These are phyloP conservation scores for Coemansia sp. DNA, from an alignment of 192 early-diverging fungal species.

Conservation along the genomic window DNA sequence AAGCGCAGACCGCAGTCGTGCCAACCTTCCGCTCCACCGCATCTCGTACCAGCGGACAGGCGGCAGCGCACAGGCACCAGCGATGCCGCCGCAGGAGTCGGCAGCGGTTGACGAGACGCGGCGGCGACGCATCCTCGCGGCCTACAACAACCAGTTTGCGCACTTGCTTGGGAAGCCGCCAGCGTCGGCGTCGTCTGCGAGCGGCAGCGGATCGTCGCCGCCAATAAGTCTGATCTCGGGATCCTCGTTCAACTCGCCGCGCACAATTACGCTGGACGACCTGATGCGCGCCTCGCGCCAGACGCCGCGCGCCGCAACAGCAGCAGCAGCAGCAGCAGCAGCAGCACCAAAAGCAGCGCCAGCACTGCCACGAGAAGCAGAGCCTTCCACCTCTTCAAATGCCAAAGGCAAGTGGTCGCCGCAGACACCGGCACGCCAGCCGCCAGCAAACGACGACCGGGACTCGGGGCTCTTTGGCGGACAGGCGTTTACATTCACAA, in stretches of 20 bases:
- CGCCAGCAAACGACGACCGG: slow-evolving; percentile 25
- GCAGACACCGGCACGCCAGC: slow-evolving; percentile 23
- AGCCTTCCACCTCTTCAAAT: neutral
- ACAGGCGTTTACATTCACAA: slow-evolving; percentile 36
- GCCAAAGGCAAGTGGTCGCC: slow-evolving; percentile 40
- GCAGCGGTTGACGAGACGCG: slow-evolving; percentile 12
- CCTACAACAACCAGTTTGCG: slow-evolving; percentile 51
- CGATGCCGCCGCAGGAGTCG: slow-evolving; percentile 10
- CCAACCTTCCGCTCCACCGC: slow-evolving; percentile 18
- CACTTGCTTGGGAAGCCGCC: slow-evolving; percentile 26
- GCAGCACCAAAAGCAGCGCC: too few relatives aligned
- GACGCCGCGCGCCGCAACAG: slow-evolving; percentile 15
- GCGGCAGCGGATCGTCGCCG: slow-evolving; percentile 22
- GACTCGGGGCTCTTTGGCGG: slow-evolving; percentile 52
- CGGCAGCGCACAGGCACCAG: neutral
- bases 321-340: neutral
- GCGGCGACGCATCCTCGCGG: slow-evolving; percentile 26
- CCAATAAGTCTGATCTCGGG: slow-evolving; percentile 32
- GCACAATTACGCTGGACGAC: slow-evolving; percentile 48
- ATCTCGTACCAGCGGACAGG: slow-evolving; percentile 5
- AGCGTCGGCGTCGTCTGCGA: slow-evolving; percentile 1
- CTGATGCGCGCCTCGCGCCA: slow-evolving; percentile 38
- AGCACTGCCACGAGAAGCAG: neutral
- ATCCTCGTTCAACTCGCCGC: slow-evolving; percentile 49
- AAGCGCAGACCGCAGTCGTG: slow-evolving; percentile 41